These are phyloP conservation scores for Hypoxylon crocopeplum DNA, from an alignment of 495 filamentous ascomycete genomes.

Conservation along the genomic window DNA sequence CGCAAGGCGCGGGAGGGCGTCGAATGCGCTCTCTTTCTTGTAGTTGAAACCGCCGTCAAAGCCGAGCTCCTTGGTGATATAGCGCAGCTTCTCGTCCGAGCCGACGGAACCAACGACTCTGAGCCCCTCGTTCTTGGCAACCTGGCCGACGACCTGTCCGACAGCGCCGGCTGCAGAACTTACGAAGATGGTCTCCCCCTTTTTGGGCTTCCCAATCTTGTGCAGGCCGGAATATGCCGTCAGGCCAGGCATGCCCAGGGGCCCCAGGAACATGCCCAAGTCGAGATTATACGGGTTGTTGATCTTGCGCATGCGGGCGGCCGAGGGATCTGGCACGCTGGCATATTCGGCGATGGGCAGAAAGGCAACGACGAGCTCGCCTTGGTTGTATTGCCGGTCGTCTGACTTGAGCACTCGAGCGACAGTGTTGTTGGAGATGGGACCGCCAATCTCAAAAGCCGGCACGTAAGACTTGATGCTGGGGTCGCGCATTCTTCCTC, in stretches of 20 bases:
- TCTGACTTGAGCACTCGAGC: conserved; percentile 72
- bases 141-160: conserved; percentile 81
- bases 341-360: conserved; percentile 70
- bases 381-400: conserved; percentile 63
- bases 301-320: conserved; percentile 51
- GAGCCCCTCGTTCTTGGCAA: conserved; percentile 87
- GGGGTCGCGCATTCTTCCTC: conserved; percentile 66
- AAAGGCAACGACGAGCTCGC: conserved; percentile 69
- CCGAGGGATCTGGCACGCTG: conserved; percentile 41
- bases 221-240: conserved; percentile 83
- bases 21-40: conserved; percentile 65
- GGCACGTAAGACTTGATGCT: conserved; percentile 67
- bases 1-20: conserved; percentile 75
- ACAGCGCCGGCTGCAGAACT: conserved; percentile 84
- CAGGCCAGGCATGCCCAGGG: conserved; percentile 87
- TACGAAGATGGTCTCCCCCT: conserved; percentile 89
- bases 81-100: conserved; percentile 72
- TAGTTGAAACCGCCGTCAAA: conserved; percentile 81
- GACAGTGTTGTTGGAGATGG: conserved; percentile 64
- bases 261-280: conserved; percentile 68
- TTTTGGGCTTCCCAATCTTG: conserved; percentile 83
- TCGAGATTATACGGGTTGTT: conserved; percentile 70
- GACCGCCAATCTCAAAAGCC: conserved; percentile 60
- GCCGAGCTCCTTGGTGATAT: conserved; percentile 67
- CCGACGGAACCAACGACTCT: conserved; percentile 76